These are phyloP conservation scores for Plasmopara viticola DNA, from an alignment of 352 stramenopile genomes.

Conservation along the genomic window DNA sequence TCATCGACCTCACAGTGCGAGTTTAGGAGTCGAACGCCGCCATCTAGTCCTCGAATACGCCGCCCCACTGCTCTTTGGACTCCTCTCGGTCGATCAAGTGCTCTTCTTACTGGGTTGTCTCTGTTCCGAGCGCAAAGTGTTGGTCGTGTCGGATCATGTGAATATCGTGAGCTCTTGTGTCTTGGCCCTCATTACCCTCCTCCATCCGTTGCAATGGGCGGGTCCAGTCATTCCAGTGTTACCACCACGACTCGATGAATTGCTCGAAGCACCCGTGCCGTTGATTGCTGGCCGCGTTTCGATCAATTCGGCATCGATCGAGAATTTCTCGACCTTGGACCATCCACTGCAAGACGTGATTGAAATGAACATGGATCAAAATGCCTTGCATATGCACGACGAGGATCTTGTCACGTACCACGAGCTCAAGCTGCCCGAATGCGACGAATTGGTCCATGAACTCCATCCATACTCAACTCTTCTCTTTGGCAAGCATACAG, in stretches of 20 bases:
- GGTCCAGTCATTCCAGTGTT: constrained; percentile 70
- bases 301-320: constrained; percentile 34
- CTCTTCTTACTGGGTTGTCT: constrained; percentile 69
- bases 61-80: constrained; percentile 55
- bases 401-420: constrained; percentile 69
- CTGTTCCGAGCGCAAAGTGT: constrained; percentile 70
- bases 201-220: constrained; percentile 67
- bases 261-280: constrained; percentile 70
- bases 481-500: constrained; percentile 50
- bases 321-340: constrained; percentile 51
- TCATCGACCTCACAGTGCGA: constrained; percentile 64
- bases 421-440: constrained; percentile 68
- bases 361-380: constrained; percentile 80
- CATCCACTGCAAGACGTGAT: constrained; percentile 63
- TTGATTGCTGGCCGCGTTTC: constrained; percentile 73
- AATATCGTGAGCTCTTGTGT: constrained; percentile 74
- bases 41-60: constrained; percentile 70
- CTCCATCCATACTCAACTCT: constrained; percentile 44
- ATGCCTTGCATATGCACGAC: constrained; percentile 69
- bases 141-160: constrained; percentile 70
- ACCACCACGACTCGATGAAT: constrained; percentile 55
- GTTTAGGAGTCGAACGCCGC: constrained; percentile 42
- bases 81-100: constrained; percentile 74
- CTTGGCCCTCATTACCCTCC: constrained; percentile 59
- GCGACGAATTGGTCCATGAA: constrained; percentile 65